Evolutionary conservation across 441 rosid genomes (phyloP), one percentile per base, ranked within the genome.

Genomic region (Adansonia grandidieri): DNA sequence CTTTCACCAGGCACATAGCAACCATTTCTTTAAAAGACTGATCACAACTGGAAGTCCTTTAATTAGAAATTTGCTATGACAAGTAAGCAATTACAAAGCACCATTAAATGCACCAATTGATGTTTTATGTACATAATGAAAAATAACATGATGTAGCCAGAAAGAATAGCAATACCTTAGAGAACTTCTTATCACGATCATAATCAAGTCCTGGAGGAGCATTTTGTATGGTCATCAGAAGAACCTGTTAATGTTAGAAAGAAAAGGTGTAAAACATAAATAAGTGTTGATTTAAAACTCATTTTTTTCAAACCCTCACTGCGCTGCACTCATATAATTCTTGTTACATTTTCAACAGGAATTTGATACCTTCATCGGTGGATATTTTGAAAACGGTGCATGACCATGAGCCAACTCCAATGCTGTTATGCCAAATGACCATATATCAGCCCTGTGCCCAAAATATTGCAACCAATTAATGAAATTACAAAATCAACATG

Each of bases 21-120:
- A 95, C 97, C 99, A 97, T 97, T 88, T 97, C 98, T 97, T 97
- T 95, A 88, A 97, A 97, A 83, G 97, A 92, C 98, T 97, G 98
- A 82, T 88, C 82, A 96, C 98, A 89, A 87, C 97, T 91, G 97
- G 89, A 88, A 92, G 89, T 88, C 84, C 85, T 88, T 90, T 81
- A 86, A 89, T 97, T 84, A 97, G 98, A 91, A 91, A 82, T 89
- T 81, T 81, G 81, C 32, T 69, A 77, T 48, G 82, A 53, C 58
- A 82, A 20, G 87, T 56, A 56, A 70, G 64, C 58, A 42, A 70
- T 65, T 68, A 58, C 61, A 60, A 28, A 61, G 53, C n/a, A 63
- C 51, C 48, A 78, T 71, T 76, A 19, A 71, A 45, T 78, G 56
- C n/a, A 77, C 73, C 75, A 68, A 68, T 48, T 48, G 73, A 72